Evolutionary conservation across 441 rosid species (phyloP).

Genomic region (Pelargonium australe): DNA sequence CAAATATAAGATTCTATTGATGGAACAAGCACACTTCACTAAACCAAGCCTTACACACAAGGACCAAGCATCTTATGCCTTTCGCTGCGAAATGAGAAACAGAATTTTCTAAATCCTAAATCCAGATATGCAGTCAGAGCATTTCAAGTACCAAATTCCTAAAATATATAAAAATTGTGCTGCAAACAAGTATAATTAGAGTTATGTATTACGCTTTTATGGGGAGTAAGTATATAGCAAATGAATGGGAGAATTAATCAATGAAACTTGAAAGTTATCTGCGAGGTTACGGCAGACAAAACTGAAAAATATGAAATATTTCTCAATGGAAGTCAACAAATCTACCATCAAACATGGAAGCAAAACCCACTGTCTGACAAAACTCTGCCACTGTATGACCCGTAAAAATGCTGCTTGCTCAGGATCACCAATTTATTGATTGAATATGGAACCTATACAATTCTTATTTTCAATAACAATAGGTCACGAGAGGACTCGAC

Average conservation of each 20-base stretch:
- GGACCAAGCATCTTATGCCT: no score
- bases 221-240: no score
- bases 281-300: background rate
- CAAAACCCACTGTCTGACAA: background rate
- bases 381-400: background rate
- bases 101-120: no score
- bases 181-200: no score
- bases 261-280: background rate
- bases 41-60: no score
- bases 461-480: background rate
- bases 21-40: no score
- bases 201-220: no score
- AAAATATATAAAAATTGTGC: no score
- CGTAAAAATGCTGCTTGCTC: background rate
- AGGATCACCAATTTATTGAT: background rate
- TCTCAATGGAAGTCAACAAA: background rate
- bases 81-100: no score
- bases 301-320: background rate
- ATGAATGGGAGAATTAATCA: background rate
- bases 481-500: background rate
- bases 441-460: conserved; percentile 1
- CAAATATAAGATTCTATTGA: no score
- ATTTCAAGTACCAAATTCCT: no score
- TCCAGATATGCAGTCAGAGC: no score
- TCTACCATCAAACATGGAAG: background rate